Conservation (phyloP, 805 yeast genomes). For the Cyberlindnera xylosilytica region DNA sequence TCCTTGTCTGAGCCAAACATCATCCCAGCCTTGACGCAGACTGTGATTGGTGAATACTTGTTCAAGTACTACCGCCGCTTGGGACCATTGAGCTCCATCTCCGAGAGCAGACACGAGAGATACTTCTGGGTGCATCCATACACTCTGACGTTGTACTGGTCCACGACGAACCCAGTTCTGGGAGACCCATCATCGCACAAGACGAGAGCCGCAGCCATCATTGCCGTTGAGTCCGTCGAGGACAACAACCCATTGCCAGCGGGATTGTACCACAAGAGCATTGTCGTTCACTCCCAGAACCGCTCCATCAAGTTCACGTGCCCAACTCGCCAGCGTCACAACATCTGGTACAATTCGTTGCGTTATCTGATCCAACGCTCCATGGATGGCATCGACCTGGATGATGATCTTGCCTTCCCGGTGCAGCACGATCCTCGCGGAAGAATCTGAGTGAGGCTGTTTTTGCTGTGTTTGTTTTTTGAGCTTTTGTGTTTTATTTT, state of each 20-base stretch:
- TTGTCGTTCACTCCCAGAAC: conserved; percentile 63
- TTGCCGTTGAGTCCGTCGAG: conserved; percentile 72
- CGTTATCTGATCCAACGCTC: conserved; percentile 68
- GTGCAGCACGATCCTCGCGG: conserved; percentile 3
- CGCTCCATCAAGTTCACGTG: conserved; percentile 78
- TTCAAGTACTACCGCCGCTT: conserved; percentile 79
- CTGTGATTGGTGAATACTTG: conserved; percentile 88
- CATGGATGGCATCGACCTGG: conserved; percentile 50
- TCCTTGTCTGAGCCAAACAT: conserved; percentile 67
- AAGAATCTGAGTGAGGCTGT: conserved; percentile 1
- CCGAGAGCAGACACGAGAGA: conserved; percentile 83
- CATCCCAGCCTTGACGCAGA: conserved; percentile 85
- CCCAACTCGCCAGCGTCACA: conserved; percentile 82
- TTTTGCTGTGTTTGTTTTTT: too few species aligned
- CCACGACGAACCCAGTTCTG: conserved; percentile 71
- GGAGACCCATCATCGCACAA: conserved; percentile 62
- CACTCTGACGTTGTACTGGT: conserved; percentile 88
- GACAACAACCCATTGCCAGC: conserved; percentile 88
- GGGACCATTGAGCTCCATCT: conserved; percentile 66
- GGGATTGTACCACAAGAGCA: conserved; percentile 82
- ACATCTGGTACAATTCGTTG: conserved; percentile 85
- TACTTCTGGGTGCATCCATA: conserved; percentile 98
- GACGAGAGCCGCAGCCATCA: conserved; percentile 77
- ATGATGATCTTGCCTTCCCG: conserved; percentile 30
- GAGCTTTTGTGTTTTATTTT: background rate